These are phyloP conservation scores for Daldinia sp. DNA, from an alignment of 2,329 filamentous ascomycete genomes.

Conservation along the genomic window DNA sequence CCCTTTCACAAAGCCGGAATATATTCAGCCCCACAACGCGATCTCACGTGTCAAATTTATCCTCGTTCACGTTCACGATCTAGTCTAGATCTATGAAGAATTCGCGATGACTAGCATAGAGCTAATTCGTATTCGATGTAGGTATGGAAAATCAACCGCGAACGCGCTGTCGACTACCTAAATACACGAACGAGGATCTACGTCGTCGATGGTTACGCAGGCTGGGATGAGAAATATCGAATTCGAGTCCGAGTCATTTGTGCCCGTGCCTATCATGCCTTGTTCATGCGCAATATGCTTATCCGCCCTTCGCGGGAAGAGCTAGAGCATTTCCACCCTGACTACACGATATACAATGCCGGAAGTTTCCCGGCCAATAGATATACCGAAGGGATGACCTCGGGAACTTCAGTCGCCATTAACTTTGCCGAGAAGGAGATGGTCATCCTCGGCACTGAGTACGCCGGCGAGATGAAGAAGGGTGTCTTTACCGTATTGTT, in stretches of 20 bases:
- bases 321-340: conserved; percentile 96
- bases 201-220: conserved; percentile 95
- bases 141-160: conserved; percentile 99
- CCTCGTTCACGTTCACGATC: conserved; percentile 12
- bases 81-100: neutral
- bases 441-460: conserved; percentile 99
- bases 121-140: conserved; percentile 50
- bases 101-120: conserved; percentile 8
- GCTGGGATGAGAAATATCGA: conserved; percentile 98
- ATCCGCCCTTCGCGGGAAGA: conserved; percentile 92
- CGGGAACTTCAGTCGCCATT: conserved; percentile 95
- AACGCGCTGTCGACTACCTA: conserved; percentile 98
- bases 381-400: conserved; percentile 98
- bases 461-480: conserved; percentile 98
- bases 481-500: conserved; percentile 98
- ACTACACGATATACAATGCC: conserved; percentile 99
- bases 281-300: conserved; percentile 99
- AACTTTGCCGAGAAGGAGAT: conserved; percentile 99
- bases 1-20: conserved; percentile 25
- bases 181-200: conserved; percentile 99
- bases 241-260: conserved; percentile 98
- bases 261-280: conserved; percentile 97
- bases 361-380: conserved; percentile 98
- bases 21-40: conserved; percentile 19
- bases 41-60: conserved; percentile 20